phyloP scores from a whole-genome alignment of 257 asterid genomes.

The Lycium ferocissimum region DNA sequence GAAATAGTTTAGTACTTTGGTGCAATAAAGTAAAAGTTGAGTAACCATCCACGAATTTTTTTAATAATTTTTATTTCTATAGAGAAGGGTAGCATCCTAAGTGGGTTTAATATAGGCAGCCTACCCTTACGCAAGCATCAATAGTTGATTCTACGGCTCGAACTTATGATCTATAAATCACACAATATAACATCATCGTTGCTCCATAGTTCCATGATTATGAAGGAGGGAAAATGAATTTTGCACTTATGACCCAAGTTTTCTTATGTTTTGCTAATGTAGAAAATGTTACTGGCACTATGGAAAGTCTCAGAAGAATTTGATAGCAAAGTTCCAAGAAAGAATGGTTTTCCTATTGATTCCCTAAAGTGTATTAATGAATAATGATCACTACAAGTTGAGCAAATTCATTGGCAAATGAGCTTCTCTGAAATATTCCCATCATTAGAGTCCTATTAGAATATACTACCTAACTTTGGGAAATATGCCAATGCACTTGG shows the following conservation, averaged over 20 bases:
- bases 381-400: neutral
- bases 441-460: neutral
- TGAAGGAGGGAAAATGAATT: no score
- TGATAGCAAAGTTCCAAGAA: neutral
- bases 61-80: no score
- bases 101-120: no score
- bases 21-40: no score
- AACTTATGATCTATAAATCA: no score
- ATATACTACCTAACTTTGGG: constrained; percentile 11
- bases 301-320: no score
- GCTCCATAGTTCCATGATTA: no score
- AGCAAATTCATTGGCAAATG: neutral
- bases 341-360: neutral
- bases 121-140: no score
- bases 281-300: no score
- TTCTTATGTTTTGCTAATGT: neutral
- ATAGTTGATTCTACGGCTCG: no score
- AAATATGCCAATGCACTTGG: neutral
- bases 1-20: no score
- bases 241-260: neutral
- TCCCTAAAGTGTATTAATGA: neutral
- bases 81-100: neutral
- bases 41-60: neutral
- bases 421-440: constrained; percentile 19
- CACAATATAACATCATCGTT: no score